Evolutionary conservation across 2,329 filamentous ascomycete species (phyloP).

Genomic region (Aspergillus ochraceoroseus): DNA sequence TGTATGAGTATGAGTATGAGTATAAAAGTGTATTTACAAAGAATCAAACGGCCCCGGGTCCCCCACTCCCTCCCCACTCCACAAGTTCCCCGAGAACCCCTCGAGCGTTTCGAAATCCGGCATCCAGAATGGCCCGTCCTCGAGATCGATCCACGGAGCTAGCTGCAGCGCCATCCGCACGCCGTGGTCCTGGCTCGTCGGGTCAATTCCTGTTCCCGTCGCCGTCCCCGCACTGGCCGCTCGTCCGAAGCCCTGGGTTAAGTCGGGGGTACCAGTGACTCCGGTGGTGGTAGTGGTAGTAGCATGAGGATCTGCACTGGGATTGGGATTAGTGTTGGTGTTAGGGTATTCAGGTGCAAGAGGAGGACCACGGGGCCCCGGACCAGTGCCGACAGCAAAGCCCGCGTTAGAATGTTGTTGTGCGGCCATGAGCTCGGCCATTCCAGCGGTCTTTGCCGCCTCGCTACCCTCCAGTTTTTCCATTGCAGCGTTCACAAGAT

Average conservation of each 20-base stretch:
- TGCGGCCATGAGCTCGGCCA: slow-evolving; percentile 42
- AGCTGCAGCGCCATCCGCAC: slow-evolving; percentile 39
- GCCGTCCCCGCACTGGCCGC: neutral
- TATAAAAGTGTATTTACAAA: slow-evolving; percentile 19
- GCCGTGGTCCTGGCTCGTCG: slow-evolving; percentile 31
- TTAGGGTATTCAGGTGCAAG: no score
- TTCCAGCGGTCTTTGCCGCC: slow-evolving; percentile 31
- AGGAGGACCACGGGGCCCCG: slow-evolving; percentile 2
- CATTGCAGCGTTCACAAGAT: slow-evolving; percentile 47
- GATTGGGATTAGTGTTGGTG: neutral
- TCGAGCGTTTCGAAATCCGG: slow-evolving; percentile 38
- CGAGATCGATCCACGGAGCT: slow-evolving; percentile 40
- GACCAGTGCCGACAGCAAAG: slow-evolving; percentile 15
- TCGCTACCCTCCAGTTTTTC: slow-evolving; percentile 43
- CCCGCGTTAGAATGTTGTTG: slow-evolving; percentile 21
- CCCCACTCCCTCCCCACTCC: slow-evolving; percentile 26
- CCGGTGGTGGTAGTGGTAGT: slow-evolving; percentile 6
- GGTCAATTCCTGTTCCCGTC: slow-evolving; percentile 13
- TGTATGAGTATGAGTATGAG: neutral
- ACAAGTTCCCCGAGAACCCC: slow-evolving; percentile 29
- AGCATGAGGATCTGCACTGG: neutral
- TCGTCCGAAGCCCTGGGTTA: neutral
- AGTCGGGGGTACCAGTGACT: no score
- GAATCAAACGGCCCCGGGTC: slow-evolving; percentile 30
- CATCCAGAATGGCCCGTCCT: slow-evolving; percentile 38